These are phyloP conservation scores for Aspergillus intermedius DNA, from an alignment of 2,329 filamentous ascomycete species.

Conservation along the genomic window DNA sequence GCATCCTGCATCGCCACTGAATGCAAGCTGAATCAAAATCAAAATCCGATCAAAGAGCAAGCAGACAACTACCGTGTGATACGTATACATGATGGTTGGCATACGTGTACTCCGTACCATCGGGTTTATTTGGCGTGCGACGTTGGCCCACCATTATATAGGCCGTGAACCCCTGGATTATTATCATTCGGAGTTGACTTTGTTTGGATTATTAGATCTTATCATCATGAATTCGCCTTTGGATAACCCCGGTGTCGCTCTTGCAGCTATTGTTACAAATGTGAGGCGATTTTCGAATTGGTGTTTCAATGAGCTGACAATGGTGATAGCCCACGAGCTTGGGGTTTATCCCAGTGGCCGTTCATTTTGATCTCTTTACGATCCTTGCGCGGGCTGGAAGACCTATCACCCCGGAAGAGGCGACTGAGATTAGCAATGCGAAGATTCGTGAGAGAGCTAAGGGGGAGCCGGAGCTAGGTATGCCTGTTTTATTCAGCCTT, in stretches of 20 bases:
- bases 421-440: not conserved
- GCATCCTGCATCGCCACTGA: too few species aligned
- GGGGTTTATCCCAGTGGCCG: not conserved
- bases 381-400: not conserved
- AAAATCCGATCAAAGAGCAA: too few species aligned
- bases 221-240: too few species aligned
- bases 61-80: too few species aligned
- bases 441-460: not conserved
- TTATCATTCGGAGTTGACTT: too few species aligned
- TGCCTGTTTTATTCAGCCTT: not conserved
- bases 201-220: too few species aligned
- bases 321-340: not conserved
- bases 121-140: too few species aligned
- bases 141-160: too few species aligned
- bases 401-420: not conserved
- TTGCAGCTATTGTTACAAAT: not conserved
- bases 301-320: not conserved
- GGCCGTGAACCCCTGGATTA: too few species aligned
- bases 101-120: too few species aligned
- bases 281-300: not conserved
- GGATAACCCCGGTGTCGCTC: not conserved
- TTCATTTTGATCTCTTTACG: not conserved
- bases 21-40: too few species aligned
- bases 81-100: too few species aligned
- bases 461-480: not conserved